Evolutionary conservation across 305 asterid species (phyloP), one percentile per base, ranked within the genome.

Genomic region (Fraxinus dipetala): DNA sequence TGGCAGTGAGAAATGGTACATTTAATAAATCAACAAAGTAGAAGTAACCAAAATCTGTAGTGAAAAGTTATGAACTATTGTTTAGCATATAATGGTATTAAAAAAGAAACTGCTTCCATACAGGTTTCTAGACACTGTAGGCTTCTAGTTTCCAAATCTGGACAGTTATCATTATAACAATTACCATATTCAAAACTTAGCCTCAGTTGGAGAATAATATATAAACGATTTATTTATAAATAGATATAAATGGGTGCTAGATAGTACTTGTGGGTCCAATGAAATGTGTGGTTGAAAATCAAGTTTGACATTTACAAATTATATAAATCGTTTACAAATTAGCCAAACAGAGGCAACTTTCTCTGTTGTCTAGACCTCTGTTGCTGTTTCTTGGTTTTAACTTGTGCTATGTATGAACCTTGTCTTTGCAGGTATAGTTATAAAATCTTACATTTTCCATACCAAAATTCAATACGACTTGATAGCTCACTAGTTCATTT

Each of bases 1-100:
- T n/a, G 28, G 26, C 26, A 6, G 67, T 56, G 34, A 65, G 70
- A 61, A 20, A 22, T 34, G 8, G 45, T 78, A 6, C 45, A 56
- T 56, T 78, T 43, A 28, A 10, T 63, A 45, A 72, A 10, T 79
- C 45, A 78, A 76, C 56, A 80, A 48, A 59, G 65, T 20, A 72
- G 63, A 18, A 45, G 65, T 76, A 13, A 30, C 32, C 31, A 61
- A 61, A 61, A 9, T 7, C 72, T 20, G 2, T 61, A 61, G 30
- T 20, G 28, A 20, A 59, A 59, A 59, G 30, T 16, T n/a, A 61
- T 9, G 32, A 61, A 61, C 32, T 59, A 43, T 9, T 45, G 38
- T 36, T 16, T 13, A 9, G 34, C 45, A 38, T 59, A 77, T 59
- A 30, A 70, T 16, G 31, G 18, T 20, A 77, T 72, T 32, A 26